Base-by-base conservation (phyloP, 1,139 yeast genomes). In the Suhomyces anneliseae region DNA sequence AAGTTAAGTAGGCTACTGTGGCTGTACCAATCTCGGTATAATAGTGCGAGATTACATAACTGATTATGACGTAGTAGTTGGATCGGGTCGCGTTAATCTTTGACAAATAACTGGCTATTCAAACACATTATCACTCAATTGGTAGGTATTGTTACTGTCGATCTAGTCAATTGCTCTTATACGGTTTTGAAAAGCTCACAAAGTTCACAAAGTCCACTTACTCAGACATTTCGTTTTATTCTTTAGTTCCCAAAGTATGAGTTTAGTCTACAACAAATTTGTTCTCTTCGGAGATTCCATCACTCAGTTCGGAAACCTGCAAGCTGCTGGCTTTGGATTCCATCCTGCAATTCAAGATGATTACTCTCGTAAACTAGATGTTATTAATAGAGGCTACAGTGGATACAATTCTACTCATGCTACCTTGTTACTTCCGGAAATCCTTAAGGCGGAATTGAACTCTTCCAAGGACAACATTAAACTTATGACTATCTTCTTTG, bases 211-310 rank as follows among this genome's bases (percentile, higher is more conserved):
- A 19, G 4, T 19, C 6, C 24, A 19, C 24, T 19, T 19, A 4
- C 24, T 4, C 6, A 19, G 24, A 6, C 24, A 19, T 19, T 19
- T 19, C 6, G 24, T 19, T 19, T 19, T 19, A 19, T 19, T 19
- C 24, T 19, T 6, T 19, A 19, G 24, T 19, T 6, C 24, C 24
- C 24, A 19, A 19, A 7, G 7, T 6, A 52, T 52, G 55, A 29
- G 40, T 1, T 43, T 50, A 10, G 29, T 54, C 1, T 71, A 62
- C 58, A 67, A 74, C 44, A 82, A 80, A 52, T 72, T 84, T 48
- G 57, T 85, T 6, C 65, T 85, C 49, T 83, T 85, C 61, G 90
- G 92, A 1, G 90, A 85, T 62, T 85, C 90, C 3, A 79, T 85
- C 51, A 85, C 89, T 1, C 82, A 85, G 57, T 78, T 62, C 51